Conservation (phyloP, 257 asterid genomes). For the Solanum microdontum region DNA sequence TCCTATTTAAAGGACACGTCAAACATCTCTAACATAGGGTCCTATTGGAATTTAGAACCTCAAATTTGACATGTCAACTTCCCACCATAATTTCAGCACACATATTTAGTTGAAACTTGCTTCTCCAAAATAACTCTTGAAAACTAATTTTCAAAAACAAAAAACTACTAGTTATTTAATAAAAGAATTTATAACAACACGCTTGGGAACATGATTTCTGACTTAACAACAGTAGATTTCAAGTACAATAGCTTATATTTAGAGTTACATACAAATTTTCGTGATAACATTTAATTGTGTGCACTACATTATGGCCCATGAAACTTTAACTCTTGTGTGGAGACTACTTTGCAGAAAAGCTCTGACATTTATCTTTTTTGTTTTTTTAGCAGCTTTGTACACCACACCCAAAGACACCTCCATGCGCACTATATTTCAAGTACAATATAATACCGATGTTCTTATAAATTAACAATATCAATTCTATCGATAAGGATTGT, state of each 20-base stretch:
- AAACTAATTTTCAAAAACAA: too few relatives aligned
- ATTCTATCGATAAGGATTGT: too few relatives aligned
- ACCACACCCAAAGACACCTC: background rate
- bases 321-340: background rate
- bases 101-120: background rate
- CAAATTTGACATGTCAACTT: background rate
- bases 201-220: background rate
- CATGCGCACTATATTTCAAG: background rate
- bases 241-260: background rate
- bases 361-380: background rate
- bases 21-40: background rate
- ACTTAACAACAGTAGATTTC: background rate
- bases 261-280: background rate
- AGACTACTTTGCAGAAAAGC: background rate
- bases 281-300: background rate
- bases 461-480: background rate
- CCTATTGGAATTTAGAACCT: background rate
- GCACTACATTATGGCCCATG: background rate
- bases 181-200: background rate
- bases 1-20: background rate
- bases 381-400: background rate
- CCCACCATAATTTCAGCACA: background rate
- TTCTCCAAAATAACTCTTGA: background rate
- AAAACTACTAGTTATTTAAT: too few relatives aligned
- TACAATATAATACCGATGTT: background rate